Base-by-base conservation (phyloP, 768 basidiomycete species). In the Leucocoprinus birnbaumii region DNA sequence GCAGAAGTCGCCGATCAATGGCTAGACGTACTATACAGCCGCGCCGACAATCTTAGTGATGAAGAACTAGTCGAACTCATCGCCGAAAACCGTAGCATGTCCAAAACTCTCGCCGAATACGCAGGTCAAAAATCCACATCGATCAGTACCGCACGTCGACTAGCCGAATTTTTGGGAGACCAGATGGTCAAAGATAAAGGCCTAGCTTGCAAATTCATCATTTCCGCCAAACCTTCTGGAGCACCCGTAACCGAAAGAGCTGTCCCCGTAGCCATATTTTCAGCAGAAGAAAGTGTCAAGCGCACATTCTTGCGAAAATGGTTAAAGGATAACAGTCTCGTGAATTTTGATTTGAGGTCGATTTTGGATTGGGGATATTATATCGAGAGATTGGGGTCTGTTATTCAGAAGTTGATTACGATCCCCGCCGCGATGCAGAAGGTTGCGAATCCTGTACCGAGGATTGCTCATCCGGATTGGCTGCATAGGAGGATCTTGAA, bases 161-260 rank as follows among this genome's bases (percentile, higher is more conserved):
- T 99, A 19, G 94, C 97, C 2, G 97, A 99, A 67, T 98, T 99
- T 73, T 73, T 99, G 53, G 97, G 97, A 27, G 87, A 94, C 66
- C 91, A 94, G 63, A 99, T 99, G 97, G 95, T 98, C 63, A 98
- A 98, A 70, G 97, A 98, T 74, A 99, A 98, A 67, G 97, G 97
- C 55, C 84, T 99, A 16, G 92, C 97, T 8, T 98, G 97, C 80
- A 94, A 94, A 66, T 99, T 99, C 72, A 94, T 99, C 76, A 98
- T 99, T 65, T 98, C 96, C 22, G 89, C 89, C 2, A 91, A 89
- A 64, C 97, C 97, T 2, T 74, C 80, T 14, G 95, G 95, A 1
- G 91, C 96, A 0, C 94, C 97, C 1, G 94, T 99, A 60, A 98
- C 97, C 3, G 97, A 98, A 58, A 86, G 97, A 46, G 97, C 96